Percentiles rank a stretch among this genome's conserved stretches.
Evolutionary conservation across 2,329 filamentous ascomycete genomes (phyloP).

Genomic region (Raffaelea ambrosiae): DNA sequence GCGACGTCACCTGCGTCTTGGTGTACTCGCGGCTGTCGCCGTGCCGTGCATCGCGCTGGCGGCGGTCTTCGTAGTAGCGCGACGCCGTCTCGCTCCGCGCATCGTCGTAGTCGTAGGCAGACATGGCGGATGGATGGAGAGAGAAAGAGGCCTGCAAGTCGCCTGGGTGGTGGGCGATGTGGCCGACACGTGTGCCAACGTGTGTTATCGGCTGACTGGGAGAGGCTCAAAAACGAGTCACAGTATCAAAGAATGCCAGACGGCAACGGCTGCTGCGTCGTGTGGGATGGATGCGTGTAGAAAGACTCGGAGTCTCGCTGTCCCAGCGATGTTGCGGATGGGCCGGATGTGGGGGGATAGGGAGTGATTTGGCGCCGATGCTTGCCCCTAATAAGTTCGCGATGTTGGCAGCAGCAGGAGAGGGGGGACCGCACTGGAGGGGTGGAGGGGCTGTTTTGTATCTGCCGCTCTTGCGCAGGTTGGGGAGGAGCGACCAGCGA

Average conservation of each 20-base stretch:
- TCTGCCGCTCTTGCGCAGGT: not conserved
- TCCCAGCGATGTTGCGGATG: too few species aligned
- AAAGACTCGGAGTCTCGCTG: too few species aligned
- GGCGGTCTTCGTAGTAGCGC: conserved; percentile 45
- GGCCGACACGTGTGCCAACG: too few species aligned
- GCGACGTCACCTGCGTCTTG: conserved; percentile 30
- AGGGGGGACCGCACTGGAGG: not conserved
- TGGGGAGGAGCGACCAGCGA: too few species aligned
- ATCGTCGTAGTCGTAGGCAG: conserved; percentile 47
- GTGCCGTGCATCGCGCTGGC: conserved; percentile 43
- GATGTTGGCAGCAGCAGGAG: not conserved
- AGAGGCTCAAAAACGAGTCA: too few species aligned
- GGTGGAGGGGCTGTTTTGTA: conserved; percentile 3
- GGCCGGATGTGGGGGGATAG: too few species aligned
- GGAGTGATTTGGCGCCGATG: too few species aligned
- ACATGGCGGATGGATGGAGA: conserved; percentile 20
- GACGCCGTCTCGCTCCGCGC: conserved; percentile 23
- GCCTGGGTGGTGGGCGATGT: too few species aligned
- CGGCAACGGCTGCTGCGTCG: too few species aligned
- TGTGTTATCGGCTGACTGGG: too few species aligned
- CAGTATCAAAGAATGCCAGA: too few species aligned
- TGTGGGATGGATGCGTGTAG: too few species aligned
- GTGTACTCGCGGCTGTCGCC: conserved; percentile 43
- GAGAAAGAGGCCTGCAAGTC: not conserved
- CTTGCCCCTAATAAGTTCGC: not conserved